Evolutionary conservation across 2,329 filamentous ascomycete genomes (phyloP).

Genomic region (Fusarium liriodendri): DNA sequence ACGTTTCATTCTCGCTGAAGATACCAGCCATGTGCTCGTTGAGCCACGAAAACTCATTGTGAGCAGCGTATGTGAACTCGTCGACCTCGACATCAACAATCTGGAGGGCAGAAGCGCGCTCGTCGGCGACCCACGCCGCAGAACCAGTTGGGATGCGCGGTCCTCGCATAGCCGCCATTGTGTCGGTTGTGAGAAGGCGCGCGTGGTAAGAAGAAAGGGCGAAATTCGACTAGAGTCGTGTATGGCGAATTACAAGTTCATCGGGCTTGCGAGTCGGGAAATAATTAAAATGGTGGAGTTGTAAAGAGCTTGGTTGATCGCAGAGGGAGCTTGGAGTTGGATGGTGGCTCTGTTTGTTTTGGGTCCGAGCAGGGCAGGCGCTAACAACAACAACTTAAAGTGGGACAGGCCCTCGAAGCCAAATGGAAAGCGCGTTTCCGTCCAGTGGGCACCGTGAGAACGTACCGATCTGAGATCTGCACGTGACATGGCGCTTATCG

Average conservation of each 20-base stretch:
- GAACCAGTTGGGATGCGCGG: slow-evolving; percentile 81
- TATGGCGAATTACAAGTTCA: slow-evolving; percentile 38
- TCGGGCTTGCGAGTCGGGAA: slow-evolving; percentile 24
- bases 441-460: background rate
- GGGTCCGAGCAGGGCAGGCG: slow-evolving; percentile 52
- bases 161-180: slow-evolving; percentile 61
- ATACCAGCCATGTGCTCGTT: slow-evolving; percentile 99
- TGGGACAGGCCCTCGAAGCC: slow-evolving; percentile 11
- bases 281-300: slow-evolving; percentile 27
- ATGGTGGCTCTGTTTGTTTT: slow-evolving; percentile 51
- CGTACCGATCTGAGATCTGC: slow-evolving; percentile 46
- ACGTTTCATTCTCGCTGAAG: slow-evolving; percentile 89
- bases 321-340: slow-evolving; percentile 31
- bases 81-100: slow-evolving; percentile 86
- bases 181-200: slow-evolving; percentile 29
- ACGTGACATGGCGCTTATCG: slow-evolving; percentile 19
- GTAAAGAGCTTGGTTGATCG: slow-evolving; percentile 31
- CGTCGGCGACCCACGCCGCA: slow-evolving; percentile 84
- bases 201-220: slow-evolving; percentile 15
- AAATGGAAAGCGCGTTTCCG: slow-evolving; percentile 1
- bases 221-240: slow-evolving; percentile 30
- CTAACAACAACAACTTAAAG: background rate
- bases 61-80: slow-evolving; percentile 91
- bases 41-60: slow-evolving; percentile 96
- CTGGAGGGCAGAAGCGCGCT: slow-evolving; percentile 81